A percentile compares a stretch with the other conserved stretches of the same genome.
These are phyloP conservation scores for Rhodotorula mucilaginosa DNA, from an alignment of 1,284 basidiomycete species.

Conservation along the genomic window DNA sequence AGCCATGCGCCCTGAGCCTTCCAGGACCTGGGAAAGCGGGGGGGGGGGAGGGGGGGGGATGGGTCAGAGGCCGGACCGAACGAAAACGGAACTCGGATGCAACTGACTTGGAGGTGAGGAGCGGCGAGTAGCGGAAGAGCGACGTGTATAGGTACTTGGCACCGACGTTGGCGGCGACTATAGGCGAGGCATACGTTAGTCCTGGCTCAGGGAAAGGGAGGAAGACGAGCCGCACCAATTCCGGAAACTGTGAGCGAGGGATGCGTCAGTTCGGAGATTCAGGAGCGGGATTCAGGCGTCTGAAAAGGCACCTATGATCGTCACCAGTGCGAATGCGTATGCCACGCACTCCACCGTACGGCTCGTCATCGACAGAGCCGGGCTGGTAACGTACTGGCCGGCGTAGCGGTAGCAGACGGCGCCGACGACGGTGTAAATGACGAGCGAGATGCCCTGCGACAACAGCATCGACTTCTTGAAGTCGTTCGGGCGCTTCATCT, in stretches of 20 bases:
- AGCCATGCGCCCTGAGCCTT: conserved; percentile 10
- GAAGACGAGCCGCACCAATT: not conserved
- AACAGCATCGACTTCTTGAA: conserved; percentile 5
- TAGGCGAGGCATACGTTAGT: not conserved
- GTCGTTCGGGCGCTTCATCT: conserved; percentile 2
- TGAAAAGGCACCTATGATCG: not conserved
- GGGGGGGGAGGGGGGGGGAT: not conserved
- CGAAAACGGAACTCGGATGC: not conserved
- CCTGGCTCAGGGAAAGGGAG: too few species aligned
- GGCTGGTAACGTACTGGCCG: conserved; percentile 11
- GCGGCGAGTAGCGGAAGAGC: conserved; percentile 11
- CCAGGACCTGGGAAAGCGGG: not conserved
- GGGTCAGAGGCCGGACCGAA: not conserved
- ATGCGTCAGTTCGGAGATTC: too few species aligned
- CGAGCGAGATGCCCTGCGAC: conserved; percentile 11
- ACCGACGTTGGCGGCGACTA: conserved; percentile 16
- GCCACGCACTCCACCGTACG: not conserved
- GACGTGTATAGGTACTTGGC: conserved; percentile 11
- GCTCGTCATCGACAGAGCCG: conserved; percentile 8
- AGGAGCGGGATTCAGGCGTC: not conserved
- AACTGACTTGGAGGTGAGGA: conserved; percentile 3
- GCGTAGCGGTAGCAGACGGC: conserved; percentile 13
- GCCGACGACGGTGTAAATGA: conserved; percentile 19
- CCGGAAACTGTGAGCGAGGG: not conserved
- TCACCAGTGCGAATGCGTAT: conserved; percentile 18